Percentiles rank a stretch among this genome's conserved stretches.
Conservation (phyloP, 352 stramenopile genomes). For the Pythium biforme region DNA sequence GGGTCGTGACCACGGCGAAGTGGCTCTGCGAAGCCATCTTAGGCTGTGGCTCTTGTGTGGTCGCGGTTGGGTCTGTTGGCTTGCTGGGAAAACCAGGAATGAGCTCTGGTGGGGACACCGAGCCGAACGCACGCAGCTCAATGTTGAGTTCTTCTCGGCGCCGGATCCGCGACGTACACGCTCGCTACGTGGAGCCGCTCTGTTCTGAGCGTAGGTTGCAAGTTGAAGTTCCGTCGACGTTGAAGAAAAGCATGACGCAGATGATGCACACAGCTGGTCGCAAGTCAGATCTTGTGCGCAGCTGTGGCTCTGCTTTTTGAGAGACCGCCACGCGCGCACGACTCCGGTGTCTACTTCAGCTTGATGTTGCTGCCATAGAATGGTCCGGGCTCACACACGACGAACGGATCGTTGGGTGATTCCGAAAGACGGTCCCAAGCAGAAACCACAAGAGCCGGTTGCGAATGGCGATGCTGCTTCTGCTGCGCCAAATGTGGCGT, state of each 20-base stretch:
- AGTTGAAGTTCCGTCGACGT: neutral
- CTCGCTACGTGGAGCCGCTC: neutral
- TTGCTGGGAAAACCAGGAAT: neutral
- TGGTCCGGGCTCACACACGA: neutral
- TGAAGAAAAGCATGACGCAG: neutral
- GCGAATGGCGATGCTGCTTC: neutral
- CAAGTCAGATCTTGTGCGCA: neutral
- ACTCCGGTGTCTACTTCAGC: no score
- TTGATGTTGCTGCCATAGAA: no score
- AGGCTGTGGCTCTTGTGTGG: neutral
- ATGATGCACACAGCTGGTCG: neutral
- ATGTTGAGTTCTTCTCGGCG: neutral
- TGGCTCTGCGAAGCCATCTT: constrained; percentile 8
- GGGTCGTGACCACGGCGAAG: constrained; percentile 9
- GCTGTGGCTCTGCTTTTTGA: neutral
- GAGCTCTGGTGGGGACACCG: neutral
- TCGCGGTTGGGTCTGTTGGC: neutral
- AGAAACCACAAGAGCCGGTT: neutral
- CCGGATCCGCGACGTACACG: neutral
- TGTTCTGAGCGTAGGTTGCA: neutral
- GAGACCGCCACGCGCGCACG: no score
- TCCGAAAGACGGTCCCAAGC: neutral
- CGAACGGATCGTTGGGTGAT: neutral
- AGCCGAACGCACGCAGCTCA: no score
- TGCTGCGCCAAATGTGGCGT: neutral